phyloP scores from a whole-genome alignment of 768 basidiomycete species.

The Termitomyces sp. region DNA sequence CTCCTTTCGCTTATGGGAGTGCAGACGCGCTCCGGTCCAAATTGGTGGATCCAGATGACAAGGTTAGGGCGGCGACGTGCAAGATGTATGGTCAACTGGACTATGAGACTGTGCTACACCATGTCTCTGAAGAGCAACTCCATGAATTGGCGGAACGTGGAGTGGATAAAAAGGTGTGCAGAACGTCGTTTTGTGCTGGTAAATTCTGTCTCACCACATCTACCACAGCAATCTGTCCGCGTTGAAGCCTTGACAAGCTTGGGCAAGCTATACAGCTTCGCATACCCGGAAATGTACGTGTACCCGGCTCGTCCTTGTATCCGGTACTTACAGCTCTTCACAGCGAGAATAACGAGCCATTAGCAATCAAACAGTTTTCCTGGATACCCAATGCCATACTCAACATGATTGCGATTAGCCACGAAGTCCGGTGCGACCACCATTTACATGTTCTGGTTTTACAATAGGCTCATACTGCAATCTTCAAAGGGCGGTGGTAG shows the following conservation, averaged over 20 bases:
- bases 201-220: not conserved
- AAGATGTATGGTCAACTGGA: slow-evolving; percentile 79
- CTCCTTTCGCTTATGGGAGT: not conserved
- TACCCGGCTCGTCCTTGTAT: not conserved
- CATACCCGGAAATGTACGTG: slow-evolving; percentile 87
- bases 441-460: not conserved
- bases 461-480: not conserved
- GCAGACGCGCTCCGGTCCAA: slow-evolving; percentile 61
- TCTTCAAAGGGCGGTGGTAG: slow-evolving; percentile 48
- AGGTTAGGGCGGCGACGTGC: slow-evolving; percentile 82
- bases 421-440: slow-evolving; percentile 54
- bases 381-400: slow-evolving; percentile 90
- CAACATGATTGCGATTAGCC: slow-evolving; percentile 42
- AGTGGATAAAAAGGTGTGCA: slow-evolving; percentile 78
- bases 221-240: slow-evolving; percentile 57
- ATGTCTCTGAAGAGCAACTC: slow-evolving; percentile 64
- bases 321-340: slow-evolving; percentile 1
- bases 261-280: slow-evolving; percentile 74
- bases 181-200: not conserved
- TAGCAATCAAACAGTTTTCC: slow-evolving; percentile 74
- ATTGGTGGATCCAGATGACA: slow-evolving; percentile 86
- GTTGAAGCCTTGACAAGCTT: slow-evolving; percentile 73
- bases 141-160: slow-evolving; percentile 65
- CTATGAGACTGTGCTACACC: slow-evolving; percentile 86
- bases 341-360: slow-evolving; percentile 77